Percentiles rank a stretch among this genome's conserved stretches.
phyloP scores from a whole-genome alignment of 768 basidiomycete genomes.

The Dendrothele bispora region DNA sequence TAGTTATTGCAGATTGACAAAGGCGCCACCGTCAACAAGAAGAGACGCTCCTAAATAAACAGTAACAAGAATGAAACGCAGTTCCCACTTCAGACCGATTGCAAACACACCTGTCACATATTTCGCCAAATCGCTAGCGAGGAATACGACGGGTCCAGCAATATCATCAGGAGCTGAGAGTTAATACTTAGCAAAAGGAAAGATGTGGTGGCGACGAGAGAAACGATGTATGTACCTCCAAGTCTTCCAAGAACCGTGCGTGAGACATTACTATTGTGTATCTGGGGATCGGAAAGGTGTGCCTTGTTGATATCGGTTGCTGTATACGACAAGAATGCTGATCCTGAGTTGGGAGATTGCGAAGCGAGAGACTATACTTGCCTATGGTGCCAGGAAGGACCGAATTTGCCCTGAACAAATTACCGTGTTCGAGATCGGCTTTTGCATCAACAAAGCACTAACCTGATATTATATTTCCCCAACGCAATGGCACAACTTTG shows the following conservation, averaged over 20 bases:
- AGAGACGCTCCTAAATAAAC: slow-evolving; percentile 5
- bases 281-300: slow-evolving; percentile 58
- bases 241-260: slow-evolving; percentile 68
- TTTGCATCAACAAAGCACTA: no score
- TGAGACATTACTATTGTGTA: slow-evolving; percentile 62
- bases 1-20: slow-evolving; percentile 67
- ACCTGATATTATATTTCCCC: slow-evolving; percentile 75
- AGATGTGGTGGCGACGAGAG: neutral
- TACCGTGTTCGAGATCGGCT: no score
- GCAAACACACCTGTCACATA: slow-evolving; percentile 69
- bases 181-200: no score
- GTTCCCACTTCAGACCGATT: no score
- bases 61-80: no score
- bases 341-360: no score
- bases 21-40: slow-evolving; percentile 51
- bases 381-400: slow-evolving; percentile 76
- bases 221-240: slow-evolving; percentile 40
- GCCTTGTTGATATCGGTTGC: slow-evolving; percentile 79
- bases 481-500: slow-evolving; percentile 77
- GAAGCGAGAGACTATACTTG: no score
- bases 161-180: slow-evolving; percentile 61
- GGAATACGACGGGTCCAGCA: slow-evolving; percentile 72
- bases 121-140: slow-evolving; percentile 65
- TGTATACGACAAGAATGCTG: no score
- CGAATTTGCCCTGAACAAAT: slow-evolving; percentile 70